Percentiles rank a stretch among this genome's conserved stretches.
These are phyloP conservation scores for Orbilia javanica DNA, from an alignment of 2,329 filamentous ascomycete species.

Conservation along the genomic window DNA sequence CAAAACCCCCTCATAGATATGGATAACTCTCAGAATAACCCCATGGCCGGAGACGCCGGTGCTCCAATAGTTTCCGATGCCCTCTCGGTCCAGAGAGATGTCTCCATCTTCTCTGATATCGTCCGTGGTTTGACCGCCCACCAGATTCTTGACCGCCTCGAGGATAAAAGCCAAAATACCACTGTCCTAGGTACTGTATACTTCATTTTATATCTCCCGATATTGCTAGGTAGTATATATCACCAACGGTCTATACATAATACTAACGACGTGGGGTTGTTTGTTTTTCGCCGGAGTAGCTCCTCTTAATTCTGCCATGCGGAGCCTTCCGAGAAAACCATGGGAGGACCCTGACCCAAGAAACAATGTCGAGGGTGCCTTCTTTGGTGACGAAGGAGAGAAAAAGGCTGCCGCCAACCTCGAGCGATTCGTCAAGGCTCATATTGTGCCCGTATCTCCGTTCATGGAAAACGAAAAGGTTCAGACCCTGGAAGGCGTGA, in stretches of 20 bases:
- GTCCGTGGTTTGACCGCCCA: conserved; percentile 36
- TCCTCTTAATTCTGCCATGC: conserved; percentile 85
- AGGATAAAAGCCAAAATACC: conserved; percentile 45
- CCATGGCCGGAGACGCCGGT: conserved; percentile 1
- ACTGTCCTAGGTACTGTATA: conserved; percentile 48
- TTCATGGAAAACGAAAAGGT: conserved; percentile 77
- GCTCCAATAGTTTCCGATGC: conserved; percentile 54
- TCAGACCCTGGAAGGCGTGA: conserved; percentile 76
- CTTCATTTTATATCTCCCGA: background rate
- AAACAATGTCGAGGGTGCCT: conserved; percentile 70
- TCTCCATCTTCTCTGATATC: conserved; percentile 55
- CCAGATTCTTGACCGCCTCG: conserved; percentile 38
- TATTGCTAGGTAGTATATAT: background rate
- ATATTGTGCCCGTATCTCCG: conserved; percentile 80
- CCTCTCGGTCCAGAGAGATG: conserved; percentile 53
- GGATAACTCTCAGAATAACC: conserved; percentile 30
- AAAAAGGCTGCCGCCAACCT: conserved; percentile 83
- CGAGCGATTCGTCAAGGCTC: conserved; percentile 83
- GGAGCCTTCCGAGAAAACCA: conserved; percentile 82
- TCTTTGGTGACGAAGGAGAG: conserved; percentile 79
- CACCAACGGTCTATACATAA: background rate
- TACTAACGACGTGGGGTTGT: conserved; percentile 10
- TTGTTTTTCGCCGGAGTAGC: conserved; percentile 67
- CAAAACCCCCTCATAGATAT: conserved; percentile 47
- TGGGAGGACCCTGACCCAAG: conserved; percentile 84